Evolutionary conservation across 208 protist genomes (phyloP).

Genomic region (Tetramitus jugosus): DNA sequence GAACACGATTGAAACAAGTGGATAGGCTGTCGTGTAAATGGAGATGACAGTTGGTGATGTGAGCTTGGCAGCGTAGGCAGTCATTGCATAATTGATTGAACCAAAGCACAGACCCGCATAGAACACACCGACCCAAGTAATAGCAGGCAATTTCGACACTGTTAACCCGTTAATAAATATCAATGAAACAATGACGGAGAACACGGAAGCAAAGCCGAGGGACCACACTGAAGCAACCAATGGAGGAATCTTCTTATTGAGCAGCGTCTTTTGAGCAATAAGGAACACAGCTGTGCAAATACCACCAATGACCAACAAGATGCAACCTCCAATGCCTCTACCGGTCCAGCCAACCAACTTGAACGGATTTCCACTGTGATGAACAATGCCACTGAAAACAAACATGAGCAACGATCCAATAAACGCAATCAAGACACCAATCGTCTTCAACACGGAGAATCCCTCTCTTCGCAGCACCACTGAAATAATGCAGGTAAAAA

Average conservation of each 20-base stretch:
- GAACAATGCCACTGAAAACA: too few species aligned
- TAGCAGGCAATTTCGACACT: not conserved
- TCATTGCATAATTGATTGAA: not conserved
- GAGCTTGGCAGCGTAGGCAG: not conserved
- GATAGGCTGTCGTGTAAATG: not conserved
- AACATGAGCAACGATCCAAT: too few species aligned
- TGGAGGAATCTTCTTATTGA: not conserved
- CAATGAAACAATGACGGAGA: too few species aligned
- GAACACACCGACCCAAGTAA: not conserved
- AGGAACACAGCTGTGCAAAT: not conserved
- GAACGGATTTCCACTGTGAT: too few species aligned
- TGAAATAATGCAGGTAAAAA: too few species aligned
- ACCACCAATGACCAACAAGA: too few species aligned
- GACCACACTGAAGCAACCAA: not conserved
- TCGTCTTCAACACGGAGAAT: too few species aligned
- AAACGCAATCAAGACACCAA: too few species aligned
- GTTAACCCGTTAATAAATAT: not conserved
- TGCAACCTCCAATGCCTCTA: too few species aligned
- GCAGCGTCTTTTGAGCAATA: not conserved
- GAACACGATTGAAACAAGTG: not conserved
- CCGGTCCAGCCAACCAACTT: too few species aligned
- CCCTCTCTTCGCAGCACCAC: too few species aligned
- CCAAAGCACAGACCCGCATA: not conserved
- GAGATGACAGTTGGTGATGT: not conserved
- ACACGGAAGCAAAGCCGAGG: too few species aligned